These are phyloP conservation scores for Russula sp. DNA, from an alignment of 768 basidiomycete genomes.

Conservation along the genomic window DNA sequence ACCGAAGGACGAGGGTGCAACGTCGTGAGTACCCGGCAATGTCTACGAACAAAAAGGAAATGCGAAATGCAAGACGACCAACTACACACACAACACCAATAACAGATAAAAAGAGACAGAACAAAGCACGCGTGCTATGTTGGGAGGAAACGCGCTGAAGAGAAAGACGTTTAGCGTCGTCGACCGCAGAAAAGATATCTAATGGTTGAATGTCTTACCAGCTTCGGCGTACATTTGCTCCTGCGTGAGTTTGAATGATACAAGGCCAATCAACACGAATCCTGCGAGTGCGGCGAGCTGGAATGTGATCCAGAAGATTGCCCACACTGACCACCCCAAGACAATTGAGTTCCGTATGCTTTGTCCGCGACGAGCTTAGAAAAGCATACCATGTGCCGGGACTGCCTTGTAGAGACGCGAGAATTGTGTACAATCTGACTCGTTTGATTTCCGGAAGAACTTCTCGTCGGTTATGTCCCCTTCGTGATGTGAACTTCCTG, in stretches of 20 bases:
- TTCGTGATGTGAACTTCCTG: constrained; percentile 28
- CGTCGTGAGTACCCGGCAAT: neutral
- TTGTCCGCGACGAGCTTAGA: neutral
- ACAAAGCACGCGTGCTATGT: neutral
- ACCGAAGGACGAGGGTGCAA: neutral
- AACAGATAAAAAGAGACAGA: neutral
- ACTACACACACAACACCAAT: neutral
- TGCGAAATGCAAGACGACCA: neutral
- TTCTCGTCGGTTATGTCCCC: constrained; percentile 94
- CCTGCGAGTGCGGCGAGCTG: constrained; percentile 66
- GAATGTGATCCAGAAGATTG: constrained; percentile 77
- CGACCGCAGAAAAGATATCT: neutral
- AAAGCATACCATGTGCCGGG: constrained; percentile 59
- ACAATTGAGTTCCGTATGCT: neutral
- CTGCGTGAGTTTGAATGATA: constrained; percentile 60
- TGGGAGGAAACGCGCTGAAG: constrained; percentile 12
- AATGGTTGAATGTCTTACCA: constrained; percentile 39
- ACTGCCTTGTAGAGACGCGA: constrained; percentile 64
- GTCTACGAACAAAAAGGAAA: neutral
- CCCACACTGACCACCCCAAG: constrained; percentile 58
- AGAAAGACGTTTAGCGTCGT: neutral
- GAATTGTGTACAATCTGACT: constrained; percentile 91
- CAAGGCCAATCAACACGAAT: constrained; percentile 76
- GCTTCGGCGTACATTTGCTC: constrained; percentile 68
- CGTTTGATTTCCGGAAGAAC: constrained; percentile 91